Evolutionary conservation across 1,284 basidiomycete genomes (phyloP), one percentile per base, ranked within the genome.

Genomic region (Pterula multifida): DNA sequence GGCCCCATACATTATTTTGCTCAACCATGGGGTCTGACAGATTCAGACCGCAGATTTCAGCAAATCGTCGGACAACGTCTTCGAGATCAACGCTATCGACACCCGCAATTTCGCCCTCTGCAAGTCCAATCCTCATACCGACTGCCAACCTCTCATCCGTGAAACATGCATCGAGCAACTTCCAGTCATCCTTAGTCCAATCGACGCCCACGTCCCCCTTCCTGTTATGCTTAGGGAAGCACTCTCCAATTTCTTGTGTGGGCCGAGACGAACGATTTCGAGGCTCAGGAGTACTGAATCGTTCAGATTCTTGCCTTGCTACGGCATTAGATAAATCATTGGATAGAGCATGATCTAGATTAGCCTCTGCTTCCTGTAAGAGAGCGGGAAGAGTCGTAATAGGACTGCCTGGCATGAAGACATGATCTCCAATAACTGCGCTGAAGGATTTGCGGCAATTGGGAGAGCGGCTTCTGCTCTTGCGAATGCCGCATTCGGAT

Each of bases 101-200:
- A 45, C 71, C 63, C 0, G 69, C 76, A 45, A 83, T 55, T 6
- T 58, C 57, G 19, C 66, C 63, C 3, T 50, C 45, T n/a, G 53
- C 58, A 0, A 65, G 54, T 22, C 64, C 64, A 19, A 58, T 50
- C 4, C 59, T 55, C 24, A 61, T 61, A 1, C 68, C 75, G 25
- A 75, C 56, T 3, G 69, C 67, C 22, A 81, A 61, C 17, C 81
- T 68, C 61, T 83, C 80, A 50, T 85, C 80, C 3, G 80, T 80
- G 55, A 89, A 81, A 60, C 86, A 90, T 23, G 75, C 75, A 61
- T 88, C 84, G 26, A 90, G 69, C 35, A 71, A 61, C 61, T 81
- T 85, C 81, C 82, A 88, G 52, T 83, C 79, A 24, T 78, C 75
- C 60, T 84, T 86, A 3, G 73, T 71, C 81, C 84, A 88, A 35